phyloP scores from a whole-genome alignment of 2,329 filamentous ascomycete genomes.

The Aureobasidium subglaciale region DNA sequence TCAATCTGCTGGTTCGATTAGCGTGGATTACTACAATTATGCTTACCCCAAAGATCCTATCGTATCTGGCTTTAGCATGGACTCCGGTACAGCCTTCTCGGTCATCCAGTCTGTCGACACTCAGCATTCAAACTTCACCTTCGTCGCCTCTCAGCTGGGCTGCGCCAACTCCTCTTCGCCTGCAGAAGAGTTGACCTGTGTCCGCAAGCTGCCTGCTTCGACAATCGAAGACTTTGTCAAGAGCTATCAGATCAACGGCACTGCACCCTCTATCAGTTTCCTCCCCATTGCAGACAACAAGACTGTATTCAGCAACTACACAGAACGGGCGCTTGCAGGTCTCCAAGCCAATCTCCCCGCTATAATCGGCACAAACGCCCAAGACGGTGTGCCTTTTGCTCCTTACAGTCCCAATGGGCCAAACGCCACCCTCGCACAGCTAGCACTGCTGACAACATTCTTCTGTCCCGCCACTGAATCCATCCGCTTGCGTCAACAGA shows the following conservation, averaged over 20 bases:
- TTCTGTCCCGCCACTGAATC: slow-evolving; percentile 27
- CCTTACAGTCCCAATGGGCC: slow-evolving; percentile 29
- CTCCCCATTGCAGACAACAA: slow-evolving; percentile 18
- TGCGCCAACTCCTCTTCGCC: slow-evolving; percentile 24
- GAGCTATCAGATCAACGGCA: slow-evolving; percentile 23
- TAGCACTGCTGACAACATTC: slow-evolving; percentile 18
- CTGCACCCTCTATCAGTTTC: slow-evolving; percentile 21
- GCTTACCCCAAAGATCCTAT: slow-evolving; percentile 45
- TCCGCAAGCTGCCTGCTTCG: slow-evolving; percentile 27
- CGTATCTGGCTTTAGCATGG: slow-evolving; percentile 39
- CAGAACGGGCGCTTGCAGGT: slow-evolving; percentile 20
- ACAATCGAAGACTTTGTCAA: slow-evolving; percentile 30
- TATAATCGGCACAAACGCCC: slow-evolving; percentile 31
- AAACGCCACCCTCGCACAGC: slow-evolving; percentile 16
- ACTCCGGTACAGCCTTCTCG: slow-evolving; percentile 38
- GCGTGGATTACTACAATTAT: slow-evolving; percentile 39
- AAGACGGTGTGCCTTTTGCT: slow-evolving; percentile 31
- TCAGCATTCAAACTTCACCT: slow-evolving; percentile 32
- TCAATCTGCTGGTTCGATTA: slow-evolving; percentile 23
- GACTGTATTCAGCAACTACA: slow-evolving; percentile 30
- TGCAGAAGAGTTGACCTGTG: slow-evolving; percentile 30
- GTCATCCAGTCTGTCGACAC: slow-evolving; percentile 23
- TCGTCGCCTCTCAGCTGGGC: slow-evolving; percentile 31
- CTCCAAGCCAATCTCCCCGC: slow-evolving; percentile 22
- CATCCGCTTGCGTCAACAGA: slow-evolving; percentile 24